Evolutionary conservation across 129 eudicot genomes (phyloP).

Genomic region (Escallonia rubra): DNA sequence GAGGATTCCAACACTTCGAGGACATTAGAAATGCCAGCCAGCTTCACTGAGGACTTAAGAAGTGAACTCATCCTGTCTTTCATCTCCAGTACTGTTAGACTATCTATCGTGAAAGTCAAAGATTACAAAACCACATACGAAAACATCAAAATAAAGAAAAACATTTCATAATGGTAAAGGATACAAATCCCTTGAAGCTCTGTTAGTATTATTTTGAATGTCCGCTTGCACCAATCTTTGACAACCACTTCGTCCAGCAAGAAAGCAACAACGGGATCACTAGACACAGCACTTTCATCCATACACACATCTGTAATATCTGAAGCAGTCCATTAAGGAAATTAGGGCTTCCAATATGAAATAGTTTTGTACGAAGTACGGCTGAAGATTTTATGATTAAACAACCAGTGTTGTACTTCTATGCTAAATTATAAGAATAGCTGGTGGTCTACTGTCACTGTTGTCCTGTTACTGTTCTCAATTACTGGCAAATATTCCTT

Average conservation of each 20-base stretch:
- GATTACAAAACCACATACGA: background rate
- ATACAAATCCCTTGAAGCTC: conserved; percentile 76
- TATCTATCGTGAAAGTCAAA: conserved; percentile 49
- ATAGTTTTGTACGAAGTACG: background rate
- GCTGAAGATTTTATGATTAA: background rate
- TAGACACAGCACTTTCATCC: conserved; percentile 99
- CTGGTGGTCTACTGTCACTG: background rate
- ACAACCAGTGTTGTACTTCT: background rate
- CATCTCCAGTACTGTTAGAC: conserved; percentile 44
- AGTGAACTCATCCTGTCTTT: conserved; percentile 44
- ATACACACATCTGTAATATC: conserved; percentile 98
- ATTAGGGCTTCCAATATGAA: background rate
- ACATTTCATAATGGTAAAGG: conserved; percentile 30
- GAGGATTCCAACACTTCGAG: conserved; percentile 89
- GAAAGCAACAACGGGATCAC: conserved; percentile 89
- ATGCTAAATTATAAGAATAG: background rate
- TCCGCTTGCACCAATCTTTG: conserved; percentile 94
- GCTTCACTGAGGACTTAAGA: conserved; percentile 57
- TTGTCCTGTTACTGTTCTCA: background rate
- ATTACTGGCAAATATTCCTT: background rate
- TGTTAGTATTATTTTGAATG: conserved; percentile 45
- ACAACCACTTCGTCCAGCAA: conserved; percentile 96
- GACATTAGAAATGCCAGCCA: conserved; percentile 61
- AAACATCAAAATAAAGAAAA: background rate
- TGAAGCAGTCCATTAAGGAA: conserved; percentile 55